These are phyloP conservation scores for Tylopilus subfusipes DNA, from an alignment of 768 basidiomycete genomes.

Conservation along the genomic window DNA sequence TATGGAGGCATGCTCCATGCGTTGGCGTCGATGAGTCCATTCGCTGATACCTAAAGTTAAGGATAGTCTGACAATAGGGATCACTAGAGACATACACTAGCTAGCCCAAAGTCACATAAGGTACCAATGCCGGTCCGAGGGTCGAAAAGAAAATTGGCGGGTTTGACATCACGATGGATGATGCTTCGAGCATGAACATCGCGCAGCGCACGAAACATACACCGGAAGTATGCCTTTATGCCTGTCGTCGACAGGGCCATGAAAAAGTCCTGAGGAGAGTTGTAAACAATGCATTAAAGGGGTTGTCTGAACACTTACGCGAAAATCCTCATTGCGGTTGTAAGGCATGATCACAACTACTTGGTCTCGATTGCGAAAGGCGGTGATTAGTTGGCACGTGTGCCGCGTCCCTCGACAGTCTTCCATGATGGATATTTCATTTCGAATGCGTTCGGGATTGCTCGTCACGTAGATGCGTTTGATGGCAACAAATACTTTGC, in stretches of 20 bases:
- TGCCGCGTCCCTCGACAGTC: conserved; percentile 82
- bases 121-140: conserved; percentile 78
- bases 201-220: conserved; percentile 84
- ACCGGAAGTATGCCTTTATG: conserved; percentile 84
- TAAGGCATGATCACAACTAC: conserved; percentile 94
- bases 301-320: conserved; percentile 52
- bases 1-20: conserved; percentile 74
- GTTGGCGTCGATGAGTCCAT: conserved; percentile 45
- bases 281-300: conserved; percentile 4
- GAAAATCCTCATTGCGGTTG: conserved; percentile 87
- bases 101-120: conserved; percentile 93
- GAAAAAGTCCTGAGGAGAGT: conserved; percentile 64
- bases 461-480: conserved; percentile 98
- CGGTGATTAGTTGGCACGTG: conserved; percentile 90
- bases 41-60: conserved; percentile 40
- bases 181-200: conserved; percentile 85
- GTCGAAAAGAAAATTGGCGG: conserved; percentile 95
- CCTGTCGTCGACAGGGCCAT: conserved; percentile 66
- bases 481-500: conserved; percentile 81
- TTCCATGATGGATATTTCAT: conserved; percentile 90
- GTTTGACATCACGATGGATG: conserved; percentile 97
- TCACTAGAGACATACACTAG: conserved; percentile 60
- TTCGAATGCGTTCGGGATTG: conserved; percentile 85
- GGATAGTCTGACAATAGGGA: neutral
- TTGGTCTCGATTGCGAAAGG: conserved; percentile 87